These are phyloP conservation scores for Eucalyptus regnans DNA, from an alignment of 345 rosid species.

Conservation along the genomic window DNA sequence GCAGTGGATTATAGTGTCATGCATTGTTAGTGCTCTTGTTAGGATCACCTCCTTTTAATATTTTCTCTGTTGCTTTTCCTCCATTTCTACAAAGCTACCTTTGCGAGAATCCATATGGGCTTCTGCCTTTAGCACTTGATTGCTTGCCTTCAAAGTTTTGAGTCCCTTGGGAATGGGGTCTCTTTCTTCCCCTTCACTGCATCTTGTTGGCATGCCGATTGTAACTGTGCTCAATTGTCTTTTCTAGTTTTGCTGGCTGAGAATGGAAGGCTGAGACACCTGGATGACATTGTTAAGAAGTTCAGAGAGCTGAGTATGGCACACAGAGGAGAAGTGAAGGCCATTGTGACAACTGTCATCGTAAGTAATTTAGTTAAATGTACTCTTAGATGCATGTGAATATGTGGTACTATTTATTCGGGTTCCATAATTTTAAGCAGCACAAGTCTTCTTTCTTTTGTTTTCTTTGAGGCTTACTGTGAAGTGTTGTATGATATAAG, in stretches of 20 bases:
- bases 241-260: constrained; percentile 64
- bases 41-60: neutral
- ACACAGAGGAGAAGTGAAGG: constrained; percentile 75
- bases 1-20: neutral
- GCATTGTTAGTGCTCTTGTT: neutral
- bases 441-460: neutral
- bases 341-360: constrained; percentile 63
- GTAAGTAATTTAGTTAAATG: constrained; percentile 32
- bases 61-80: neutral
- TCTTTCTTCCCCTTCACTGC: neutral
- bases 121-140: neutral
- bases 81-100: neutral
- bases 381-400: neutral
- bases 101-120: neutral
- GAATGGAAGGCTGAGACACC: constrained; percentile 56
- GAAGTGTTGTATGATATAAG: neutral
- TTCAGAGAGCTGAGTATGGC: constrained; percentile 72
- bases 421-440: neutral
- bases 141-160: neutral
- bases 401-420: neutral
- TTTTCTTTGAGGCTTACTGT: neutral
- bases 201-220: neutral
- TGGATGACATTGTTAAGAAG: constrained; percentile 56
- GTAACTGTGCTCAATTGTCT: neutral
- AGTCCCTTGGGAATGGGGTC: neutral